Evolutionary conservation across 1,139 yeast species (phyloP), one percentile per base, ranked within the genome.

Genomic region (Protomyces macrosporus): DNA sequence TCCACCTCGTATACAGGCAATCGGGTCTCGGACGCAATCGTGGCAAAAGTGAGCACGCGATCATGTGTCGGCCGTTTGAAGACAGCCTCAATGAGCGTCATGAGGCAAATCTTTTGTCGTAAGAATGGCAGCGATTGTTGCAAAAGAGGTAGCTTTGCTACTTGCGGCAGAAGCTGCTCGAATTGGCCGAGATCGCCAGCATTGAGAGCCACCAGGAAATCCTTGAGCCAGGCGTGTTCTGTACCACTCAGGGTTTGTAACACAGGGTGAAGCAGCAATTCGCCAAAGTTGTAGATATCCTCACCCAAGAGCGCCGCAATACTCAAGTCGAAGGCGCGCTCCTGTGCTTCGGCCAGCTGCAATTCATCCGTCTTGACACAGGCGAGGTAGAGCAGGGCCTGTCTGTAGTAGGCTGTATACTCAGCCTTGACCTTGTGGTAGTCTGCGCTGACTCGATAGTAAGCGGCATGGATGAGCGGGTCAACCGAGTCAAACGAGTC

Each of bases 231-330:
- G 62, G 78, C 75, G 72, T 84, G 85, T 60, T 80, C 79, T 52
- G 82, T 77, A 64, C 78, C 78, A 53, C 81, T 75, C 63, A 88
- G 79, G 54, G 81, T 78, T 60, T 80, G 75, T 74, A 93, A 82
- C 64, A 91, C 85, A 60, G 95, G 97, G 74, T 93, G 98, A 73
- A 90, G 84, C 66, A 93, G 82, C 69, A 93, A 82, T 76, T 95
- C 98, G 61, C 98, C 98, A 75, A 93, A 93, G 77, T 91, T 93
- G 79, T 90, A 95, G 70, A 93, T 88, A 73, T 84, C 86, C 72
- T 90, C 96, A 55, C 98, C 98, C 70, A 93, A 79, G 68, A 93
- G 78, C 0, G 98, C 98, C 53, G 96, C 86, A 61, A 90, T 81
- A 66, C 95, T 82, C 71, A 93, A 81, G 70, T 93, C 96, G 71